Evolutionary conservation across 106 monocot species (phyloP).

Genomic region (Phalaenopsis equestris): DNA sequence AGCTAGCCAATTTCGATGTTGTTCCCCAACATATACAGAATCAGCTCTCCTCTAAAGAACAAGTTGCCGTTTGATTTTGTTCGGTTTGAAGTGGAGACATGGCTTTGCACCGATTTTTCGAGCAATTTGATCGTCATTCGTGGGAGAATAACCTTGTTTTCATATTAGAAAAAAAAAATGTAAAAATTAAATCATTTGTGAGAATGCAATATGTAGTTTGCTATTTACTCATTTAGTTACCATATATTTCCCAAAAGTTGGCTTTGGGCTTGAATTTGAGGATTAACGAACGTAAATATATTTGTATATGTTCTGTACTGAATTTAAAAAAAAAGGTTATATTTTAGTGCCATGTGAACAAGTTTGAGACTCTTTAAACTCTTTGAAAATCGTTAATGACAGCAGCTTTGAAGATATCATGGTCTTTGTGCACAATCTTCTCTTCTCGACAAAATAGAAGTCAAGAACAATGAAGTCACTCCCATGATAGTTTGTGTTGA

Average conservation of each 20-base stretch:
- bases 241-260: background rate
- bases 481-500: too few relatives aligned
- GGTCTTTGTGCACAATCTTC: too few relatives aligned
- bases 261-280: too few relatives aligned
- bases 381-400: too few relatives aligned
- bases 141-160: background rate
- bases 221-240: background rate
- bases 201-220: background rate
- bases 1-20: constrained; percentile 76
- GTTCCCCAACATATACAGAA: constrained; percentile 94
- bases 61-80: constrained; percentile 49
- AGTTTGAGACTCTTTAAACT: background rate
- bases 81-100: background rate
- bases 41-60: constrained; percentile 65
- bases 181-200: background rate
- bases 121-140: background rate
- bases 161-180: background rate
- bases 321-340: background rate
- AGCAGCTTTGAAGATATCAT: too few relatives aligned
- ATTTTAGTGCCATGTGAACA: background rate
- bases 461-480: too few relatives aligned
- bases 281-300: too few relatives aligned
- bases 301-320: too few relatives aligned
- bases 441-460: too few relatives aligned
- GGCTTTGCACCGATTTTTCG: background rate